Evolutionary conservation across 495 filamentous ascomycete species (phyloP), one percentile per base, ranked within the genome.

Genomic region (Hypoxylon cercidicola): DNA sequence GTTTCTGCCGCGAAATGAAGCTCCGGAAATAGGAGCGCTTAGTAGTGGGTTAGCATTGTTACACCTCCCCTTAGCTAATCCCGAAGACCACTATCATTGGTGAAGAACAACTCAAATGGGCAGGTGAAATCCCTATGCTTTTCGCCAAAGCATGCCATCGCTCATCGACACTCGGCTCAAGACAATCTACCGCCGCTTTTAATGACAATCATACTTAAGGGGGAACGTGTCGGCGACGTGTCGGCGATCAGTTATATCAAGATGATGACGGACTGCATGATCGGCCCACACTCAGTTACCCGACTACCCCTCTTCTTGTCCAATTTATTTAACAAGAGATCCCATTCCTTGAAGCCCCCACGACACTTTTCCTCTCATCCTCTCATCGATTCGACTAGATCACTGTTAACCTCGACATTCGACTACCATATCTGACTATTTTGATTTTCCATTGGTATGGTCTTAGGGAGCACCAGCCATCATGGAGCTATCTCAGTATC

Each of bases 401-500:
- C n/a, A n/a, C n/a, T n/a, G n/a, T n/a, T n/a, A n/a, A n/a, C 48
- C 9, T 30, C 25, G 9, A 30, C 4, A 47, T 30, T 28, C 15
- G 7, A 47, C 21, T 23, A 23, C 30, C 9, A 37, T 18, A 28
- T 44, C 50, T 20, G 56, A 8, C n/a, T 45, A 56, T 10, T 28
- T 28, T 52, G n/a, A 51, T 37, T 4, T 41, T 28, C 51, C 32
- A 59, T 15, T 20, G 65, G 65, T 68, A 68, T 59, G 65, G 44
- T 60, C 39, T 19, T 21, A 32, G 54, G 49, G 55, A 63, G 65
- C 54, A 44, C 55, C 39, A 59, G 54, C 44, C 65, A 56, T 63
- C 65, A 68, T 68, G 65, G 65, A 68, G 60, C 65, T 68, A 68
- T 68, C 59, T 56, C 60, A 63, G 65, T 60, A 68, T 68, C 65